These are phyloP conservation scores for Backusella tuberculispora DNA, from an alignment of 192 early-diverging fungal genomes.

Conservation along the genomic window DNA sequence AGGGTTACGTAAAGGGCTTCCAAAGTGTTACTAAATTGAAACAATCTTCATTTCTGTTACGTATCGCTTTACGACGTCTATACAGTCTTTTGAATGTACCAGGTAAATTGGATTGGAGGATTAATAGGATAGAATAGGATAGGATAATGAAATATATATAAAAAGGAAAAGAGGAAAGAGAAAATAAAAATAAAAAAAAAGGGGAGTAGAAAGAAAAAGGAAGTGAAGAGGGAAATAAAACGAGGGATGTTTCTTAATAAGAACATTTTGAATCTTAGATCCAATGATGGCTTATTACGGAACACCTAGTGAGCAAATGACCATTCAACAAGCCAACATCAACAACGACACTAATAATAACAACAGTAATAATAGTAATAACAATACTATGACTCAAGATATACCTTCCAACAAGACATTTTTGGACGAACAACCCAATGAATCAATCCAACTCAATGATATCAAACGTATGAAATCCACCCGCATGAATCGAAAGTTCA, in stretches of 20 bases:
- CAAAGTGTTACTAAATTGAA: constrained; percentile 83
- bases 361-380: neutral
- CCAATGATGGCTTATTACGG: constrained; percentile 25
- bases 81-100: constrained; percentile 70
- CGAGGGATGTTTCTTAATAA: neutral
- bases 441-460: constrained; percentile 51
- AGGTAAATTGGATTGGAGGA: constrained; percentile 4
- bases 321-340: neutral
- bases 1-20: constrained; percentile 48
- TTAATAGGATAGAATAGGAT: too few relatives aligned
- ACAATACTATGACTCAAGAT: neutral
- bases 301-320: neutral
- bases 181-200: neutral
- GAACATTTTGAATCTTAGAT: neutral
- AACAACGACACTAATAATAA: neutral
- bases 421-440: neutral
- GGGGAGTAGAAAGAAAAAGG: too few relatives aligned
- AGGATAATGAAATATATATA: too few relatives aligned
- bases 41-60: constrained; percentile 91
- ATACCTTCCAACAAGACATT: constrained; percentile 16
- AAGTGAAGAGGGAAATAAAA: too few relatives aligned
- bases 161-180: neutral
- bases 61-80: constrained; percentile 80
- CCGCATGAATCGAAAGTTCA: constrained; percentile 40
- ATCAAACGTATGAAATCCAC: constrained; percentile 65